Conservation (phyloP, 176 grass and related monocot genomes). For the Oryza glumipatula region DNA sequence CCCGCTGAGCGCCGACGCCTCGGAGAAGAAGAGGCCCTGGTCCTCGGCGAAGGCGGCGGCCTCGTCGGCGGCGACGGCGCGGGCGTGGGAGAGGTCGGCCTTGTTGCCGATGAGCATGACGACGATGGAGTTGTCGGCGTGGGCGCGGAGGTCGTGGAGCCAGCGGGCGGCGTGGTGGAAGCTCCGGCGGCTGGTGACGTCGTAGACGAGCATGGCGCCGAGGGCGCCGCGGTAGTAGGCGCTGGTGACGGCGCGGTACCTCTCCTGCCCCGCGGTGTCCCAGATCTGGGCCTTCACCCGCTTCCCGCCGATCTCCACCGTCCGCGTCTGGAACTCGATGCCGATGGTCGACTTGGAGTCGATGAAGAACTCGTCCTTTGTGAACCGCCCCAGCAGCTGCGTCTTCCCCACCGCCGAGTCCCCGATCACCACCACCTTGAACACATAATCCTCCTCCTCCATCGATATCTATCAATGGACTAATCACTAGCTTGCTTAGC, state of each 20-base stretch:
- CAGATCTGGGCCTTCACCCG: constrained; percentile 69
- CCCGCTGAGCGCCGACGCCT: constrained; percentile 80
- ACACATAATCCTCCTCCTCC: constrained; percentile 56
- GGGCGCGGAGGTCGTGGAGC: constrained; percentile 71
- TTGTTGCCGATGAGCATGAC: constrained; percentile 93
- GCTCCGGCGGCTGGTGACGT: constrained; percentile 58
- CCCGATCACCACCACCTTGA: constrained; percentile 61
- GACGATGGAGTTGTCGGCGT: constrained; percentile 79
- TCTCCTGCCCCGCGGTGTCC: constrained; percentile 72
- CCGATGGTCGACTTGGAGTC: constrained; percentile 64
- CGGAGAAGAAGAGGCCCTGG: constrained; percentile 89
- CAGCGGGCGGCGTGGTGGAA: constrained; percentile 69
- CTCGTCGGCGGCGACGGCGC: constrained; percentile 46
- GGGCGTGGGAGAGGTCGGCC: constrained; percentile 46
- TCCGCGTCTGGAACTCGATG: constrained; percentile 60
- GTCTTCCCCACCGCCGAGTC: constrained; percentile 59
- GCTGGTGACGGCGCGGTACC: constrained; percentile 78
- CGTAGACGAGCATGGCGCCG: constrained; percentile 87
- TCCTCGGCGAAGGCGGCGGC: constrained; percentile 73
- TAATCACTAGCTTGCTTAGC: no score
- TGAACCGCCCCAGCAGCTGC: constrained; percentile 52
- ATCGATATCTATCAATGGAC: not conserved
- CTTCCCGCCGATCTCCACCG: constrained; percentile 32
- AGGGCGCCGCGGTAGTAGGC: constrained; percentile 91
- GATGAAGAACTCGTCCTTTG: constrained; percentile 48